A percentile compares a stretch with the other conserved stretches of the same genome.
Conservation (phyloP, 2,329 filamentous ascomycete genomes). For the Cladosporium colombiae region DNA sequence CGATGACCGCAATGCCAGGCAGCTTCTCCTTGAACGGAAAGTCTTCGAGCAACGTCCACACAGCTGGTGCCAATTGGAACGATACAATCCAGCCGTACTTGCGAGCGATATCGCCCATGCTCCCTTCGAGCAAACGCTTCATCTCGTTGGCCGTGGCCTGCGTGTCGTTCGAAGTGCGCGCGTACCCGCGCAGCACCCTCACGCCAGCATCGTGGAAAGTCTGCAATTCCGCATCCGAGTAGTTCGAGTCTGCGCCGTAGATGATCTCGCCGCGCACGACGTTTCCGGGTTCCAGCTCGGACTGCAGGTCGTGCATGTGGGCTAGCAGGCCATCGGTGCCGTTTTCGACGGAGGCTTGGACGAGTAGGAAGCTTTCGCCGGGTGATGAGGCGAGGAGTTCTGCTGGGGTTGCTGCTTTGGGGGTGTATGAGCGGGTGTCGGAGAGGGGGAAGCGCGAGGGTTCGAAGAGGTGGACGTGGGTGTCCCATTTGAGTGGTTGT, state of each 20-base stretch:
- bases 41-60: conserved; percentile 3
- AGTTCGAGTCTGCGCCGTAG: not conserved
- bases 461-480: not conserved
- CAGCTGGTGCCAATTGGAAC: not conserved
- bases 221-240: not conserved
- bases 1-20: not conserved
- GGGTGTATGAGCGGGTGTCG: not conserved
- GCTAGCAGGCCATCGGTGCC: not conserved
- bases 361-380: conserved; percentile 2
- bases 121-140: not conserved
- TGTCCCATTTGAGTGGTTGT: conserved; percentile 1
- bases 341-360: conserved; percentile 8
- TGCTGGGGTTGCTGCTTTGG: not conserved
- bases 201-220: not conserved
- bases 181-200: not conserved
- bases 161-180: not conserved
- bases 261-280: conserved; percentile 10
- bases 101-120: conserved; percentile 3
- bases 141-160: not conserved
- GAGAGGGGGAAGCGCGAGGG: not conserved
- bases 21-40: not conserved
- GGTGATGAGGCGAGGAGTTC: conserved; percentile 2
- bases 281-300: not conserved
- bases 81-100: not conserved
- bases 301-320: not conserved